Evolutionary conservation across 805 yeast genomes (phyloP), one percentile per base, ranked within the genome.

Genomic region (Candida koratica): DNA sequence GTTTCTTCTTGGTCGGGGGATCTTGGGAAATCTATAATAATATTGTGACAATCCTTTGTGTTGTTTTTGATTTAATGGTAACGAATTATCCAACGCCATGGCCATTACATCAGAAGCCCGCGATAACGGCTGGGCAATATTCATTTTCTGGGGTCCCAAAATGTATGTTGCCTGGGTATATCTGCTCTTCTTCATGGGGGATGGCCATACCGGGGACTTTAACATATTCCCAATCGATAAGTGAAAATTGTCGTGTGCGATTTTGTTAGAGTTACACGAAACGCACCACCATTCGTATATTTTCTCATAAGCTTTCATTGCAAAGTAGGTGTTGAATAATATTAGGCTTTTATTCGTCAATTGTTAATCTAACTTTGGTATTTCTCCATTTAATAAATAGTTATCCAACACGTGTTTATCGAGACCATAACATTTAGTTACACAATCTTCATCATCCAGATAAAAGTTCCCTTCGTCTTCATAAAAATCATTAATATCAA

Each of bases 1-100:
- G 35, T 69, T 71, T 44, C 79, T 55, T 52, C 73, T 76, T 5
- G 82, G 79, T 39, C 79, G 60, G 3, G 81, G 79, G 34, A 76
- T 71, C 44, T 62, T 63, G 1, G 81, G 79, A 47, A 76, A 72
- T 10, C 58, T 61, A 42, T 71, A 69, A 40, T 54, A 60, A 22
- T 46, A 50, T 35, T 59, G 46, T 12, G 49, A 39, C 33, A 42
- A 35, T 18, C 56, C 44, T 23, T 43, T 50, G n/a, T n/a, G n/a
- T 31, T 46, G 52, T 34, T 48, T 48, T 22, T 38, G 36, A 12
- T 43, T 31, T 13, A 32, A 29, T 10, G 44, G 44, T 28, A 42
- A 51, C 10, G 49, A 37, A 31, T 46, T 46, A 22, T 51, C 47
- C n/a, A 38, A 29, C n/a, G 57, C 54, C 16, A 56, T 37, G 38